phyloP scores from a whole-genome alignment of 2,329 filamentous ascomycete species.

The Xylaria sp. region DNA sequence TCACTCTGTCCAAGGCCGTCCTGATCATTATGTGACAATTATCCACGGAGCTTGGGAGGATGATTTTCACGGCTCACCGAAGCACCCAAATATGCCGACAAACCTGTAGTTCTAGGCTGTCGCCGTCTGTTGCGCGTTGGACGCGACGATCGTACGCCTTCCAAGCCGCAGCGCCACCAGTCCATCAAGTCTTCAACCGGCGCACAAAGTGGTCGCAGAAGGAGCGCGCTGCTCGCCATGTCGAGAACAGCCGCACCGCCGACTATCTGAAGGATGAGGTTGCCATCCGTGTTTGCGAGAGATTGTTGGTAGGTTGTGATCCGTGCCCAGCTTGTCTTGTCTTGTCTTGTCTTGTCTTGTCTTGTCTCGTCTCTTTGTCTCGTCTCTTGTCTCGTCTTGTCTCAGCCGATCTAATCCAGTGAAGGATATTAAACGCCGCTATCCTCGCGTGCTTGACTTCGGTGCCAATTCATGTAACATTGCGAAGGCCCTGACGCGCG shows the following conservation, averaged over 20 bases:
- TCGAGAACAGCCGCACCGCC: constrained; percentile 77
- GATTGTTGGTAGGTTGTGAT: constrained; percentile 65
- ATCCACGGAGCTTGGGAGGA: constrained; percentile 42
- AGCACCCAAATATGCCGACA: constrained; percentile 36
- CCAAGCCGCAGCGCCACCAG: constrained; percentile 78
- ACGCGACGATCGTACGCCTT: constrained; percentile 74
- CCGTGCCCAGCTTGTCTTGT: constrained; percentile 45
- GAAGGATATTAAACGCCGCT: constrained; percentile 86
- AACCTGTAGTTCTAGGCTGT: constrained; percentile 27
- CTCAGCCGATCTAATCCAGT: constrained; percentile 12
- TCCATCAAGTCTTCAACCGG: constrained; percentile 91
- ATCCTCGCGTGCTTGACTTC: constrained; percentile 86
- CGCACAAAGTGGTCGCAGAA: constrained; percentile 90
- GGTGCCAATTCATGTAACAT: constrained; percentile 97
- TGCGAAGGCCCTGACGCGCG: constrained; percentile 78
- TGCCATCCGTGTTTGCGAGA: constrained; percentile 82
- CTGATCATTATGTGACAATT: constrained; percentile 42
- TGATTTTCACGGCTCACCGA: constrained; percentile 44
- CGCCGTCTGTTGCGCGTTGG: constrained; percentile 25
- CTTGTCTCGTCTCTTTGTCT: constrained; percentile 46
- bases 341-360: neutral
- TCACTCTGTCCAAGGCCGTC: constrained; percentile 6
- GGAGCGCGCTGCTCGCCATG: constrained; percentile 80
- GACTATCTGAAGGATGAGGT: constrained; percentile 97
- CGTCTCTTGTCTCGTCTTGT: constrained; percentile 45